Conservation (phyloP, 768 basidiomycete species). For the Ephemerocybe angulata region DNA sequence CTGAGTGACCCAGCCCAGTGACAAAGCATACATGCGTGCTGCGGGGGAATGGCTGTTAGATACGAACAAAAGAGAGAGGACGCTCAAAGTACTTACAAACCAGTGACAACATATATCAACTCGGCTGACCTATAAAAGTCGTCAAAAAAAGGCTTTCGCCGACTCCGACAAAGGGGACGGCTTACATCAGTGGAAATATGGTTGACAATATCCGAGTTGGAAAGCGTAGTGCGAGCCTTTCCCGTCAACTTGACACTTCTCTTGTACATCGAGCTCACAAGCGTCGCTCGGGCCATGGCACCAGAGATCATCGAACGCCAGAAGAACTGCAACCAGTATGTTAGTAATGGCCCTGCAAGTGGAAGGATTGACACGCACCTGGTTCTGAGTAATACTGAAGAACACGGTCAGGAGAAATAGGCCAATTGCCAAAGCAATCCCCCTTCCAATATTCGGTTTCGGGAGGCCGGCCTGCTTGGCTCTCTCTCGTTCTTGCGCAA, state of each 20-base stretch:
- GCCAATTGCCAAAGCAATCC: slow-evolving; percentile 57
- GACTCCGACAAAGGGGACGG: slow-evolving; percentile 4
- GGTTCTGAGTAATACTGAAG: slow-evolving; percentile 58
- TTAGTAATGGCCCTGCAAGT: background rate
- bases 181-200: slow-evolving; percentile 65
- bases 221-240: slow-evolving; percentile 57
- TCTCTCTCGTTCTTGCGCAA: slow-evolving; percentile 45
- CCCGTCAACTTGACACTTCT: slow-evolving; percentile 63
- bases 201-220: slow-evolving; percentile 59
- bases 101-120: slow-evolving; percentile 65
- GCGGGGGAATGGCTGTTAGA: background rate
- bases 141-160: no score
- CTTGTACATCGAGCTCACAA: slow-evolving; percentile 70
- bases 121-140: slow-evolving; percentile 52
- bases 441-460: slow-evolving; percentile 44
- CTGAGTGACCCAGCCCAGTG: background rate
- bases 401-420: slow-evolving; percentile 47
- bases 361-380: slow-evolving; percentile 33
- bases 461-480: slow-evolving; percentile 33
- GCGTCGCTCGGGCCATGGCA: slow-evolving; percentile 57
- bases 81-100: slow-evolving; percentile 49
- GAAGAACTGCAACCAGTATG: slow-evolving; percentile 52
- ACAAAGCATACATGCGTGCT: slow-evolving; percentile 37
- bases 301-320: slow-evolving; percentile 68
- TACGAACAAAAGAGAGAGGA: background rate